Conservation (phyloP, 1,139 yeast genomes). For the Meyerozyma sp. region DNA sequence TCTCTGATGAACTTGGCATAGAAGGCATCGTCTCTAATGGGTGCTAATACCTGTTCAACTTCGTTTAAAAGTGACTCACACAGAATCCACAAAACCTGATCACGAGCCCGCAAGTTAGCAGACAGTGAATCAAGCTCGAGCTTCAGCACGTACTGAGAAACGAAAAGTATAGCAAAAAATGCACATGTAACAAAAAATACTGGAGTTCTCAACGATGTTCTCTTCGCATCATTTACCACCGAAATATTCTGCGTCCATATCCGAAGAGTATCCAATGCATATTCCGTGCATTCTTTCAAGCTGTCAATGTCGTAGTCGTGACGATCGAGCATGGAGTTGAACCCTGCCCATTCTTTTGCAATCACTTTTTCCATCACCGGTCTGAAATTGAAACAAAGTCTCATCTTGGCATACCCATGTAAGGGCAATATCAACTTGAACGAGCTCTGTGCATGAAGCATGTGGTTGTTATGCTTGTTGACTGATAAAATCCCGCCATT, state of each 20-base stretch:
- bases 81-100: constrained; percentile 45
- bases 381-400: constrained; percentile 54
- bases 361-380: constrained; percentile 55
- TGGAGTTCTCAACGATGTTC: constrained; percentile 65
- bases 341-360: constrained; percentile 57
- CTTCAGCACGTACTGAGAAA: constrained; percentile 55
- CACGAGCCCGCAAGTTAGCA: constrained; percentile 31
- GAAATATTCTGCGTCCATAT: constrained; percentile 68
- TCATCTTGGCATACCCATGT: constrained; percentile 56
- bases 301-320: constrained; percentile 36
- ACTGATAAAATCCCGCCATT: constrained; percentile 59
- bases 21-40: constrained; percentile 21
- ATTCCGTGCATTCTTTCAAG: constrained; percentile 47
- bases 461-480: constrained; percentile 44
- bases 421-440: constrained; percentile 62
- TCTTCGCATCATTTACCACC: constrained; percentile 55
- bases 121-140: constrained; percentile 37
- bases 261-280: constrained; percentile 54
- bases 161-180: constrained; percentile 52
- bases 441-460: constrained; percentile 48
- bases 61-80: constrained; percentile 48
- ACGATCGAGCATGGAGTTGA: constrained; percentile 47
- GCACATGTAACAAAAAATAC: constrained; percentile 67
- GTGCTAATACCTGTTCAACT: constrained; percentile 48
- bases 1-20: constrained; percentile 52